Percentiles rank a stretch among this genome's conserved stretches.
These are phyloP conservation scores for Jatropha podagrica DNA, from an alignment of 441 rosid genomes.

Conservation along the genomic window DNA sequence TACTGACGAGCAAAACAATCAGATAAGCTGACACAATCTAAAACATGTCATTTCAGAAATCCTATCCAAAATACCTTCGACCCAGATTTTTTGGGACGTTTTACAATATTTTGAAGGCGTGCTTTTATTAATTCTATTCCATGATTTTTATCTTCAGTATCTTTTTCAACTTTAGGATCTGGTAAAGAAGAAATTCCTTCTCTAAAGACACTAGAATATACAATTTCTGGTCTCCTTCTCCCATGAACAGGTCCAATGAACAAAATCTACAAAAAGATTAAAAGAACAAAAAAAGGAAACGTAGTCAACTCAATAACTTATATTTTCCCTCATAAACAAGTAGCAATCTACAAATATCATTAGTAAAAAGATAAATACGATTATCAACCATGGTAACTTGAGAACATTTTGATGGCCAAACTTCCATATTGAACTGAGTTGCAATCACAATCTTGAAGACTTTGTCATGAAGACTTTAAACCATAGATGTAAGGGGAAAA, in stretches of 20 bases:
- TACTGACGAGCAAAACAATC: slow-evolving; percentile 25
- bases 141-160: slow-evolving; percentile 33
- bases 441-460: background rate
- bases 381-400: background rate
- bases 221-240: slow-evolving; percentile 44
- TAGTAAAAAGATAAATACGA: background rate
- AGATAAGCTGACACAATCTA: slow-evolving; percentile 18
- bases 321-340: background rate
- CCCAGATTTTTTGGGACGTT: slow-evolving; percentile 48
- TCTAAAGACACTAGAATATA: slow-evolving; percentile 40
- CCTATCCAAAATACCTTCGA: slow-evolving; percentile 60
- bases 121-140: slow-evolving; percentile 45
- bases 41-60: slow-evolving; percentile 16
- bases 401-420: background rate
- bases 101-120: slow-evolving; percentile 52
- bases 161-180: slow-evolving; percentile 31
- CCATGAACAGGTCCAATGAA: slow-evolving; percentile 76
- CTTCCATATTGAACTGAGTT: background rate
- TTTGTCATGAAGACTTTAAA: background rate
- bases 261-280: slow-evolving; percentile 42
- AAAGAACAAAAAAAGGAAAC: background rate
- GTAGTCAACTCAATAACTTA: slow-evolving; percentile 17
- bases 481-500: background rate
- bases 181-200: slow-evolving; percentile 27
- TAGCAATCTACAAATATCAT: background rate